Base-by-base conservation (phyloP, 495 filamentous ascomycete species). In the Hypomontagnella submonticulosa region DNA sequence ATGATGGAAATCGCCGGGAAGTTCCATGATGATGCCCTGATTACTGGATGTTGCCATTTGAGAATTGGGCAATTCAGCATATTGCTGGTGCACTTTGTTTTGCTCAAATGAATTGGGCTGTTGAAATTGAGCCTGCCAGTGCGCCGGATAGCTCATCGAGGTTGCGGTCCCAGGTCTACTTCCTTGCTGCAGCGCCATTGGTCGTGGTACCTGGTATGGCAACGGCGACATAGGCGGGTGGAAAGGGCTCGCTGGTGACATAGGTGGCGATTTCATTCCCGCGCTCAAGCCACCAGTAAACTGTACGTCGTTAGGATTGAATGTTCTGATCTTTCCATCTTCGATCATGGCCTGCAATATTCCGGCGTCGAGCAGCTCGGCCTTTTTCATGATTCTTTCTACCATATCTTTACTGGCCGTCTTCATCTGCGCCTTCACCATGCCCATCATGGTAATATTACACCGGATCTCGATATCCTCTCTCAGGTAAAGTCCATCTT, bases 381-480 rank as follows among this genome's bases (percentile, higher is more conserved):
- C 85, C 73, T 89, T 90, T 73, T 87, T 86, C 30, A 93, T 84
- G 54, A 92, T 80, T 12, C 88, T 79, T 56, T 83, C 77, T 0
- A 92, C 87, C 73, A 93, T 82, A 53, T 86, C 81, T 46, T 79
- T 81, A 58, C 88, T 84, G 4, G 88, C 82, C 57, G 87, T 84
- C 70, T 89, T 89, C 61, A 90, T 77, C 58, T 89, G 89, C 64
- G 80, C 80, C 76, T 88, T 91, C 38, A 93, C 89, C 60, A 91
- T 90, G 10, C 77, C 72, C 4, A 86, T 79, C 69, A 91, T 77
- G 56, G 88, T 81, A 33, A 90, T 74, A 64, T 92, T 92, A 78
- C 87, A 90, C 68, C 83, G 83, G 75, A 93, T 87, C 50, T 90
- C 85, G 37, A 91, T 85, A 50, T 92, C 90, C 72, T 92, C 89